Conservation (phyloP, 2,329 filamentous ascomycete species). For the Dothideomycetidae sp. region DNA sequence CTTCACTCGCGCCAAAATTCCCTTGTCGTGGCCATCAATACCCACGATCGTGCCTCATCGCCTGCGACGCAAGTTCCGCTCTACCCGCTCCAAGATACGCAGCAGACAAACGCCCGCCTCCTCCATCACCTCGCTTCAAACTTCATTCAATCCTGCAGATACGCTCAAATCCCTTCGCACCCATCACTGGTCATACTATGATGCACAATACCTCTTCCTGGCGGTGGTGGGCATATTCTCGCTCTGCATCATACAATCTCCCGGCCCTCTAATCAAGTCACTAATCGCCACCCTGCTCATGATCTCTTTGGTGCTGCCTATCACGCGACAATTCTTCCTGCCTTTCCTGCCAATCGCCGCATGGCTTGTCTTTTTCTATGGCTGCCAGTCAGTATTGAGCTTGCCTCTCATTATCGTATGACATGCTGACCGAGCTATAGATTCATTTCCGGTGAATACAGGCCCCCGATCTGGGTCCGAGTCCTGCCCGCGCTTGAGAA, state of each 20-base stretch:
- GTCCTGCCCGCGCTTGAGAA: slow-evolving; percentile 90
- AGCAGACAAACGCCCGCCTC: slow-evolving; percentile 53
- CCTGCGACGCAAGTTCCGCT: slow-evolving; percentile 50
- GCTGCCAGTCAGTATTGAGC: slow-evolving; percentile 59
- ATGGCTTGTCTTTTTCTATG: slow-evolving; percentile 85
- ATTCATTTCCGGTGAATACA: slow-evolving; percentile 77
- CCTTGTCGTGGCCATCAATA: slow-evolving; percentile 34
- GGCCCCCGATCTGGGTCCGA: slow-evolving; percentile 89
- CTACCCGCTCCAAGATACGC: slow-evolving; percentile 48
- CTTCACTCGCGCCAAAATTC: slow-evolving; percentile 30
- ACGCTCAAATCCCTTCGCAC: slow-evolving; percentile 61
- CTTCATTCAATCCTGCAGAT: slow-evolving; percentile 66
- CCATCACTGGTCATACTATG: slow-evolving; percentile 69
- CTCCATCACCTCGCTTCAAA: slow-evolving; percentile 62
- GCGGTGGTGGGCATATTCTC: slow-evolving; percentile 67
- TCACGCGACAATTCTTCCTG: slow-evolving; percentile 81
- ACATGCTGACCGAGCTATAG: slow-evolving; percentile 31
- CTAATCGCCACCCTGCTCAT: slow-evolving; percentile 53
- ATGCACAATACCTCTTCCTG: slow-evolving; percentile 70
- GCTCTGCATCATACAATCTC: slow-evolving; percentile 62
- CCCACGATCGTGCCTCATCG: slow-evolving; percentile 46
- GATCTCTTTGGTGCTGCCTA: slow-evolving; percentile 60
- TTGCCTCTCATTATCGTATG: not conserved
- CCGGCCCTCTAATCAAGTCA: slow-evolving; percentile 66
- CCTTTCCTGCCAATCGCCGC: slow-evolving; percentile 73